Percentiles rank a stretch among this genome's conserved stretches.
phyloP scores from a whole-genome alignment of 371 early-diverging fungal species.

The Coemansia sp. region DNA sequence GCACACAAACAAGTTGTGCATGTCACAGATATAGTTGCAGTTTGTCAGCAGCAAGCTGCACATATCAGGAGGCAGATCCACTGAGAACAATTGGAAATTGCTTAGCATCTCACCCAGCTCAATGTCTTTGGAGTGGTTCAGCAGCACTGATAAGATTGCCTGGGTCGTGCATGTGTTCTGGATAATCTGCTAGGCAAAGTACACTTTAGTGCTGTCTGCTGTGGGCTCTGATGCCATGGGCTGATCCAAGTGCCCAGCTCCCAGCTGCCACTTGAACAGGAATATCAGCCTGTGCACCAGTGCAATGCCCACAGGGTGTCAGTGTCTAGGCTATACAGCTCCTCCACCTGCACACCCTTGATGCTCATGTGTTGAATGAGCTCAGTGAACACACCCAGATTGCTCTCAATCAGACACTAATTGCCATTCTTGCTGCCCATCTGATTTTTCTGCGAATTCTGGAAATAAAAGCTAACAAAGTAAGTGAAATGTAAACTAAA shows the following conservation, averaged over 20 bases:
- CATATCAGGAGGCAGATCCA: slow-evolving; percentile 79
- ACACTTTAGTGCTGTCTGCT: slow-evolving; percentile 50
- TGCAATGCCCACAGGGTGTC: slow-evolving; percentile 61
- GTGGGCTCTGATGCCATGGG: not conserved
- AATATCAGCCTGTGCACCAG: slow-evolving; percentile 86
- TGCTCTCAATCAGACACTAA: slow-evolving; percentile 89
- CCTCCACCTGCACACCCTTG: slow-evolving; percentile 77
- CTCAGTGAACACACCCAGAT: slow-evolving; percentile 89
- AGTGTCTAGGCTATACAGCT: slow-evolving; percentile 75
- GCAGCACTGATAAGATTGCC: slow-evolving; percentile 82
- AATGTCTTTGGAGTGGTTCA: slow-evolving; percentile 67
- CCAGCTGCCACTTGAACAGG: slow-evolving; percentile 79
- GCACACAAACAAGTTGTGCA: slow-evolving; percentile 85
- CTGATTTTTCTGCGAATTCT: not conserved
- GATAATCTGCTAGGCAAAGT: slow-evolving; percentile 69
- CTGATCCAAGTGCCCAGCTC: not conserved
- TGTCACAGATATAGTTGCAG: slow-evolving; percentile 73
- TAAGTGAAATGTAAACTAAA: too few relatives aligned
- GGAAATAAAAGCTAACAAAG: too few relatives aligned
- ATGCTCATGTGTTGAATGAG: slow-evolving; percentile 83
- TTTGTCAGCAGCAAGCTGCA: slow-evolving; percentile 80
- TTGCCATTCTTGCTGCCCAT: slow-evolving; percentile 63
- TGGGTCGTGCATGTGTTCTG: slow-evolving; percentile 95
- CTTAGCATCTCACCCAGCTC: slow-evolving; percentile 71
- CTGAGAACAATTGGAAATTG: slow-evolving; percentile 69